A percentile compares a stretch with the other conserved stretches of the same genome.
Conservation (phyloP, 2,329 filamentous ascomycete genomes). For the Aspergillus tamarii region DNA sequence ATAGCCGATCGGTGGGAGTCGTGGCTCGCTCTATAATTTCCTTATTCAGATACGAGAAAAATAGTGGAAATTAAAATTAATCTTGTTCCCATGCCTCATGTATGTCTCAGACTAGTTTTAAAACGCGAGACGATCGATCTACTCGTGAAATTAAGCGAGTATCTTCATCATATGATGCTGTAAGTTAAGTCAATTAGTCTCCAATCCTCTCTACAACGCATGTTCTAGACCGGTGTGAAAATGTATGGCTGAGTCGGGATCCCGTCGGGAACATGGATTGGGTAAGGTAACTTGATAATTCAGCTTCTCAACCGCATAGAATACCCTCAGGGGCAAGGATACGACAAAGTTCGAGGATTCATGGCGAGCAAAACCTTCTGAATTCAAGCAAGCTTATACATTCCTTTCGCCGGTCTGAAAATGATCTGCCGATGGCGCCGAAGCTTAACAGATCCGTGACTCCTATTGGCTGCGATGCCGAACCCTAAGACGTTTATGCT, state of each 20-base stretch:
- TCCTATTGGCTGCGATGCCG: not conserved
- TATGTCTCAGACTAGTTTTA: not conserved
- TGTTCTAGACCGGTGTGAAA: not conserved
- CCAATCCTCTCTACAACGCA: not conserved
- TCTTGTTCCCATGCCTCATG: not conserved
- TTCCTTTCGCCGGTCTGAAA: not conserved
- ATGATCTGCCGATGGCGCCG: not conserved
- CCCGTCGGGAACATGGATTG: not conserved
- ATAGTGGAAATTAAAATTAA: no score
- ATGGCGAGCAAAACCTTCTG: not conserved
- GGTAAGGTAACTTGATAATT: not conserved
- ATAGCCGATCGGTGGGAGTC: not conserved
- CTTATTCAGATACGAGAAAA: no score
- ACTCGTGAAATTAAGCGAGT: not conserved
- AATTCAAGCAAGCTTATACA: not conserved
- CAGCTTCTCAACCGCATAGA: not conserved
- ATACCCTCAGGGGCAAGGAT: not conserved
- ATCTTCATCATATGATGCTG: not conserved
- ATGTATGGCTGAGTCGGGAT: not conserved
- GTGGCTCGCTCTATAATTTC: not conserved
- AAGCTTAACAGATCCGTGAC: not conserved
- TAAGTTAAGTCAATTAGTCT: not conserved
- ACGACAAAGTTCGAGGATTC: not conserved
- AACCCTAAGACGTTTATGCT: not conserved
- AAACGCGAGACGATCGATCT: no score